Evolutionary conservation across 345 rosid genomes (phyloP).

Genomic region (Nasturtium officinale): DNA sequence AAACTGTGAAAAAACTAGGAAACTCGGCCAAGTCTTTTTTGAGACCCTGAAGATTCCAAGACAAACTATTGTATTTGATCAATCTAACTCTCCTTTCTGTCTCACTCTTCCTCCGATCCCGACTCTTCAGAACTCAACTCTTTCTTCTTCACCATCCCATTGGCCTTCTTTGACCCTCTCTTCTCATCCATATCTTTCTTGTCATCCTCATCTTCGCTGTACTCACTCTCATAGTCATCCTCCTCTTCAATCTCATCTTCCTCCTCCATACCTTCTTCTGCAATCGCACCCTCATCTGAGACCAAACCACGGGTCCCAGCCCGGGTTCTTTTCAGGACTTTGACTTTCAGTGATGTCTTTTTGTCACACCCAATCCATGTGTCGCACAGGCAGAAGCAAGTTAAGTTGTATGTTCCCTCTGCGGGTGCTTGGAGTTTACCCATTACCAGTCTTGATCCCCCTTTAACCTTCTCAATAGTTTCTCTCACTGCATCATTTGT

Average conservation of each 20-base stretch:
- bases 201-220: conserved; percentile 90
- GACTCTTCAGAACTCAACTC: conserved; percentile 74
- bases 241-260: conserved; percentile 92
- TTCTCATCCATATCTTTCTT: conserved; percentile 61
- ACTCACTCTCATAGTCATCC: conserved; percentile 94
- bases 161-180: conserved; percentile 69
- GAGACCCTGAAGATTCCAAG: conserved; percentile 26
- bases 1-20: conserved; percentile 35
- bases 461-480: conserved; percentile 77
- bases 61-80: conserved; percentile 33
- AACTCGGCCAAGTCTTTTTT: conserved; percentile 10
- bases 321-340: conserved; percentile 80
- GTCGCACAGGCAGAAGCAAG: conserved; percentile 87
- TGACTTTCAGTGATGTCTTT: conserved; percentile 67
- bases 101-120: conserved; percentile 72
- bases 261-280: conserved; percentile 91
- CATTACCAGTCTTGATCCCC: conserved; percentile 85
- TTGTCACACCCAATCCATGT: conserved; percentile 96
- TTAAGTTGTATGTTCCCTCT: conserved; percentile 87
- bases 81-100: conserved; percentile 30
- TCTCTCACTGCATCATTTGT: conserved; percentile 63
- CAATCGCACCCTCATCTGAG: conserved; percentile 67
- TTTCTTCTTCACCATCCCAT: conserved; percentile 53
- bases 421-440: conserved; percentile 85
- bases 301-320: conserved; percentile 73